These are phyloP conservation scores for Luffa acutangula DNA, from an alignment of 306 rosid species.

Conservation along the genomic window DNA sequence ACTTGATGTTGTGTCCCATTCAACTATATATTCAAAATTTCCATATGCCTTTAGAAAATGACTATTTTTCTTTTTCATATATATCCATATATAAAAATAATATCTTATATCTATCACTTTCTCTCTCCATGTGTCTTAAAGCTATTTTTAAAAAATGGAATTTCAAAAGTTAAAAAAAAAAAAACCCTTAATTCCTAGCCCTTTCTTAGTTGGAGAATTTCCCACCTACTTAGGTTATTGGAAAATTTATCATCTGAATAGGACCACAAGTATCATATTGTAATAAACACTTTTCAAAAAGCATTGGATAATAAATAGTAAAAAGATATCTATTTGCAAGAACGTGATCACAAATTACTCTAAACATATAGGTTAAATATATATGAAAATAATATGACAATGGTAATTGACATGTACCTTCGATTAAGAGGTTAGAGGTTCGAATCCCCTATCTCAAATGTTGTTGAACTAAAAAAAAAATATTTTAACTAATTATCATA, in stretches of 20 bases:
- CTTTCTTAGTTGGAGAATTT: neutral
- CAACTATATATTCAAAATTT: neutral
- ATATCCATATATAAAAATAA: neutral
- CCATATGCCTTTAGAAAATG: neutral
- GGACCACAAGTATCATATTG: neutral
- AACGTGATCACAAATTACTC: neutral
- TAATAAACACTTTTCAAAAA: no score
- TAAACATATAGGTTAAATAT: no score
- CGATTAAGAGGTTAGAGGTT: no score
- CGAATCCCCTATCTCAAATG: no score
- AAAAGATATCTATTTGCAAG: neutral
- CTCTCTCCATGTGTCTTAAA: neutral
- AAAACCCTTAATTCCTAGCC: neutral
- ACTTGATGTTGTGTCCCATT: neutral
- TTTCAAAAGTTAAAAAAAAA: neutral
- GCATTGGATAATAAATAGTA: no score
- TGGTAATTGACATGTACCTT: no score
- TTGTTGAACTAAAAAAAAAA: no score
- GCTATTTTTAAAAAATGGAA: neutral
- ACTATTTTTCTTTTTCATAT: neutral
- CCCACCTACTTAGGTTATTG: neutral
- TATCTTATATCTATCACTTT: neutral
- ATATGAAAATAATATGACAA: no score
- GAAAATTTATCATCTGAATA: no score
- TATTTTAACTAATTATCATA: no score